Conservation (phyloP, 768 basidiomycete genomes). For the Rhodotorula babjevae region DNA sequence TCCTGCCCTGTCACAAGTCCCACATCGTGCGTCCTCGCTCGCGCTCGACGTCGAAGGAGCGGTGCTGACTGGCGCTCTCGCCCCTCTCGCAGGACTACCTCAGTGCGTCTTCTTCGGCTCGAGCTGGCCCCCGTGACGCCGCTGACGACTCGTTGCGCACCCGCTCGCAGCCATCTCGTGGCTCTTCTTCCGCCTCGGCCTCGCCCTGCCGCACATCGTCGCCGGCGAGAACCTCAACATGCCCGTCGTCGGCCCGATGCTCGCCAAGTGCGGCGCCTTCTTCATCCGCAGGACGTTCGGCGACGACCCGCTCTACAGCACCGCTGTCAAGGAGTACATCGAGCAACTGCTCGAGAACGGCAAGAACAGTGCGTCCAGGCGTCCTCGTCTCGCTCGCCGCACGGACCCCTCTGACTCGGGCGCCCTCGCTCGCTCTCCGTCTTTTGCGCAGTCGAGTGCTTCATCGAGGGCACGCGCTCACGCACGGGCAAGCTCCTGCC, state of each 20-base stretch:
- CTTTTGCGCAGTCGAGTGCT: slow-evolving; percentile 38
- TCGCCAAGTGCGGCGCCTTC: slow-evolving; percentile 39
- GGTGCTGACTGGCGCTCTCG: too few species aligned
- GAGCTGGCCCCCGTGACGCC: too few species aligned
- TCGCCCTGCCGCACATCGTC: slow-evolving; percentile 42
- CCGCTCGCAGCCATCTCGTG: slow-evolving; percentile 24
- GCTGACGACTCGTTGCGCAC: not conserved
- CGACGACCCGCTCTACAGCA: slow-evolving; percentile 17
- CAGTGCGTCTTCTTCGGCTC: not conserved
- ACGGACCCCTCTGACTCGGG: not conserved
- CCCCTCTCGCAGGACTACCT: slow-evolving; percentile 11
- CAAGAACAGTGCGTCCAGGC: slow-evolving; percentile 18
- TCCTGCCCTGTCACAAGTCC: slow-evolving; percentile 42
- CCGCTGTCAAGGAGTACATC: slow-evolving; percentile 39
- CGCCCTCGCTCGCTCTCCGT: not conserved
- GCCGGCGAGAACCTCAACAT: slow-evolving; percentile 43
- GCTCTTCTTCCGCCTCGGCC: slow-evolving; percentile 37
- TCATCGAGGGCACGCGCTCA: slow-evolving; percentile 40
- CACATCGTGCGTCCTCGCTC: slow-evolving; percentile 30
- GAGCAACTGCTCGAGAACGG: slow-evolving; percentile 39
- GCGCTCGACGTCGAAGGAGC: not conserved
- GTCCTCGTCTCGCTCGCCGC: not conserved
- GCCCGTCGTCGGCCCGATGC: slow-evolving; percentile 36
- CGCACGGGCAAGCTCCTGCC: slow-evolving; percentile 41
- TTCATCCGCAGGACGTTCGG: slow-evolving; percentile 36